Percentiles rank a stretch among this genome's conserved stretches.
Evolutionary conservation across 495 filamentous ascomycete species (phyloP).

Genomic region (Aspergillus leporis): DNA sequence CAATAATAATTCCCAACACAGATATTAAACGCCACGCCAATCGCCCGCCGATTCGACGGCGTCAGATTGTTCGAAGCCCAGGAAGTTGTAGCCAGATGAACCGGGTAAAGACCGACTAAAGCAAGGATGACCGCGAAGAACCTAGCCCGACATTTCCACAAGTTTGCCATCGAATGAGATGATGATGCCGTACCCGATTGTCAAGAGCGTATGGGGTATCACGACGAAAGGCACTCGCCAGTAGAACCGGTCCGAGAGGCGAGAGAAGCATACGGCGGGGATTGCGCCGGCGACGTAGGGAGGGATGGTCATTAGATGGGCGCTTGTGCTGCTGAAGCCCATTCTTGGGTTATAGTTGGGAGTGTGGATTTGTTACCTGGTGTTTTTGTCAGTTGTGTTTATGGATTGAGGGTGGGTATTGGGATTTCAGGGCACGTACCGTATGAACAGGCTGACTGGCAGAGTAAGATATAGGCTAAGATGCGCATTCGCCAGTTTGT

Average conservation of each 20-base stretch:
- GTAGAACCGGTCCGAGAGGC: slow-evolving; percentile 36
- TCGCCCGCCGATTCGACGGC: slow-evolving; percentile 34
- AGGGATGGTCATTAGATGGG: slow-evolving; percentile 34
- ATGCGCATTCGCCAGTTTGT: slow-evolving; percentile 31
- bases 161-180: slow-evolving; percentile 28
- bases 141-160: slow-evolving; percentile 26
- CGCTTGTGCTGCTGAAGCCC: slow-evolving; percentile 31
- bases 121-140: slow-evolving; percentile 41
- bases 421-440: slow-evolving; percentile 14
- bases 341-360: slow-evolving; percentile 32
- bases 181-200: slow-evolving; percentile 33
- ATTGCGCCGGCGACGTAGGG: slow-evolving; percentile 36
- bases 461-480: slow-evolving; percentile 29
- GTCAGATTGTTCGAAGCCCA: slow-evolving; percentile 44
- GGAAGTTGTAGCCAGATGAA: slow-evolving; percentile 32
- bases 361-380: slow-evolving; percentile 33
- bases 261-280: slow-evolving; percentile 31
- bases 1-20: slow-evolving; percentile 40
- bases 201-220: slow-evolving; percentile 25
- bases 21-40: slow-evolving; percentile 36
- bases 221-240: slow-evolving; percentile 44
- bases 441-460: slow-evolving; percentile 29
- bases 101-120: slow-evolving; percentile 40
- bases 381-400: background rate
- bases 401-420: background rate